Evolutionary conservation across 1,284 basidiomycete genomes (phyloP).

Genomic region (Farysia itapuensis): DNA sequence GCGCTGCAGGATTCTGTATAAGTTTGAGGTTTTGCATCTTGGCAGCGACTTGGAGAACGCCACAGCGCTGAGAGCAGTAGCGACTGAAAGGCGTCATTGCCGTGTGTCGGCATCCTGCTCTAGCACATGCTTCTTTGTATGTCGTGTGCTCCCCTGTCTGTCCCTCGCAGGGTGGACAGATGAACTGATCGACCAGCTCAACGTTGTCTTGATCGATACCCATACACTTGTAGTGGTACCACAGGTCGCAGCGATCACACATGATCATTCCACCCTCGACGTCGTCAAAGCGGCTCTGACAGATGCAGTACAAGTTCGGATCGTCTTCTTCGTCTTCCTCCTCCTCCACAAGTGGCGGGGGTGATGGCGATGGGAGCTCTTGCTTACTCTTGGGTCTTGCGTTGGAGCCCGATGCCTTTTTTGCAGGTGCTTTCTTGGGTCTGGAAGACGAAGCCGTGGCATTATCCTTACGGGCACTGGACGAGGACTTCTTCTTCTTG

Average conservation of each 20-base stretch:
- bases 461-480: constrained; percentile 4
- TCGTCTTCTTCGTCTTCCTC: constrained; percentile 30
- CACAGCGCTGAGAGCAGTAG: constrained; percentile 51
- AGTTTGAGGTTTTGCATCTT: constrained; percentile 13
- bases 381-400: constrained; percentile 1
- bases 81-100: constrained; percentile 40
- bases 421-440: constrained; percentile 4
- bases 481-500: constrained; percentile 18
- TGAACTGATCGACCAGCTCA: constrained; percentile 45
- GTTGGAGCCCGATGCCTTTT: constrained; percentile 7
- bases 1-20: constrained; percentile 2
- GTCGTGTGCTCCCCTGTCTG: constrained; percentile 35
- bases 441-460: constrained; percentile 3
- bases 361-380: constrained; percentile 1
- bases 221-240: constrained; percentile 52
- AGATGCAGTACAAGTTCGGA: constrained; percentile 38
- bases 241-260: constrained; percentile 53
- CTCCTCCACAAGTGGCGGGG: not conserved
- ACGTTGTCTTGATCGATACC: constrained; percentile 35
- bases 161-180: constrained; percentile 41
- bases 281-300: constrained; percentile 32
- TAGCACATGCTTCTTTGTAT: constrained; percentile 34
- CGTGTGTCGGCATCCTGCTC: constrained; percentile 24
- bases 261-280: constrained; percentile 53
- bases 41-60: constrained; percentile 18